These are phyloP conservation scores for Microbotryum saponariae DNA, from an alignment of 1,284 basidiomycete species.

Conservation along the genomic window DNA sequence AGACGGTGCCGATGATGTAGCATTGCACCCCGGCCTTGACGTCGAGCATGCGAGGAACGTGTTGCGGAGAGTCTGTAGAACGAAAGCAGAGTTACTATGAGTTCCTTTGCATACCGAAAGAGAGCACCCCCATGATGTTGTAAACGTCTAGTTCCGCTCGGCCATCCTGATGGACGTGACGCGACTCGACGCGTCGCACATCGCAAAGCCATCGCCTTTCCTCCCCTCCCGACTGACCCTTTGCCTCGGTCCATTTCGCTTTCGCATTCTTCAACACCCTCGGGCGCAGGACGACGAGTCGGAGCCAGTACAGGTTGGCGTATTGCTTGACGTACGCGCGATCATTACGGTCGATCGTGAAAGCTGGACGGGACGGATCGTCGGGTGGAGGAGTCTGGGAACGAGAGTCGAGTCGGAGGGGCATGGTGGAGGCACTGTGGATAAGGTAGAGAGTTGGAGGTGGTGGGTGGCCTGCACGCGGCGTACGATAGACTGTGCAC, in stretches of 20 bases:
- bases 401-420: too few relatives aligned
- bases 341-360: conserved; percentile 3
- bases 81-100: too few relatives aligned
- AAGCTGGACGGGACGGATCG: conserved; percentile 12
- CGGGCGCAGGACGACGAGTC: conserved; percentile 58
- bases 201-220: background rate
- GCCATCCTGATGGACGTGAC: background rate
- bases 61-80: conserved; percentile 49
- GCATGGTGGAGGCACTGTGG: too few relatives aligned
- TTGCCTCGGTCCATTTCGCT: conserved; percentile 55
- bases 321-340: conserved; percentile 65
- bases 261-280: conserved; percentile 59
- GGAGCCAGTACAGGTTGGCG: conserved; percentile 82
- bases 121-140: too few relatives aligned
- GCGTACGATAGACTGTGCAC: too few relatives aligned
- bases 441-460: too few relatives aligned
- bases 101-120: too few relatives aligned
- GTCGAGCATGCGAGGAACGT: conserved; percentile 79
- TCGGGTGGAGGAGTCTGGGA: too few relatives aligned
- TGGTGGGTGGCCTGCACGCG: too few relatives aligned
- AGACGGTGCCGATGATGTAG: conserved; percentile 88
- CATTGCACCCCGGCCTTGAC: conserved; percentile 75
- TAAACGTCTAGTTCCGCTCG: background rate
- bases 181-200: background rate
- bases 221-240: conserved; percentile 40